Evolutionary conservation across 169 alveolate species (phyloP).

Genomic region (Plasmodium sp.): DNA sequence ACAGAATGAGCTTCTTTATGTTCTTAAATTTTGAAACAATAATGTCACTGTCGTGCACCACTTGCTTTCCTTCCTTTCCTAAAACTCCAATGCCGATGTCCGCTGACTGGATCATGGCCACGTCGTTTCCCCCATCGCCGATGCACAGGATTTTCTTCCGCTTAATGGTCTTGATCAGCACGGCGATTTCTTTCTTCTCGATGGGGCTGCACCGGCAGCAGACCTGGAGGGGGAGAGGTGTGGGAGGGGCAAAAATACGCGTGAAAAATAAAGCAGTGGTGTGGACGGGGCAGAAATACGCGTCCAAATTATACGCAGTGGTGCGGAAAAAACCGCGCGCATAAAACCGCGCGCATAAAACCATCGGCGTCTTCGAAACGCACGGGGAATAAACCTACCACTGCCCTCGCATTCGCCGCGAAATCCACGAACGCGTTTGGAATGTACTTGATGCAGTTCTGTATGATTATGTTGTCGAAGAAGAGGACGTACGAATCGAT

Average conservation of each 20-base stretch:
- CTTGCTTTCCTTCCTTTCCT: conserved; percentile 98
- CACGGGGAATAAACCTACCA: conserved; percentile 2
- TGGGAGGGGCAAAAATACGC: conserved; percentile 76
- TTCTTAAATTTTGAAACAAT: conserved; percentile 95
- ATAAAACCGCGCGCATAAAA: background rate
- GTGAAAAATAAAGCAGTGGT: background rate
- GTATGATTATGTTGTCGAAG: conserved; percentile 66
- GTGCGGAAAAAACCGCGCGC: background rate
- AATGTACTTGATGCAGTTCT: conserved; percentile 58
- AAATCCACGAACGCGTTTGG: conserved; percentile 71
- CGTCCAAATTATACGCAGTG: background rate
- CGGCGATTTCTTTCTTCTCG: conserved; percentile 96
- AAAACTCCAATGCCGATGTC: conserved; percentile 97
- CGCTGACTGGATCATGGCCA: conserved; percentile 97
- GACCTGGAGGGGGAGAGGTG: conserved; percentile 94
- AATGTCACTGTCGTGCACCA: conserved; percentile 97
- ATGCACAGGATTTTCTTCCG: conserved; percentile 93
- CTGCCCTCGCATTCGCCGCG: conserved; percentile 74
- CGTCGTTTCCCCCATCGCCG: conserved; percentile 99
- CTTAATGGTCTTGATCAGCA: conserved; percentile 80
- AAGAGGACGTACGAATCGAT: conserved; percentile 71
- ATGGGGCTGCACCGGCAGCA: conserved; percentile 99
- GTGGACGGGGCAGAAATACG: background rate
- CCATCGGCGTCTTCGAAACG: background rate
- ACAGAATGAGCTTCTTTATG: conserved; percentile 92